phyloP scores from a whole-genome alignment of 805 yeast genomes.

The Lipomyces sp. region DNA sequence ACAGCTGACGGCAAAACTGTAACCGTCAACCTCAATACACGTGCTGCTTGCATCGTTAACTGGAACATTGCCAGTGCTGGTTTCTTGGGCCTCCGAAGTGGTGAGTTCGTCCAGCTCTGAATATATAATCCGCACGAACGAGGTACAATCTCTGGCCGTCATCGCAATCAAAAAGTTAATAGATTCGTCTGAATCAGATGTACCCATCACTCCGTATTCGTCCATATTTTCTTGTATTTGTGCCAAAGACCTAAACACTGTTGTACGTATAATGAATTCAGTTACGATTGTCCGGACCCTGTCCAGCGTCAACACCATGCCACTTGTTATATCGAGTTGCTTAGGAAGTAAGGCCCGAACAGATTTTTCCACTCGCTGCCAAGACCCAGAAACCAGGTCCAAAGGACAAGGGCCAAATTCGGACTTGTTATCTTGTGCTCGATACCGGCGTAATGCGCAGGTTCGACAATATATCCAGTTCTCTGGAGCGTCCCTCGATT shows the following conservation, averaged over 20 bases:
- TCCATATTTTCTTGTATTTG: conserved; percentile 30
- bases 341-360: conserved; percentile 42
- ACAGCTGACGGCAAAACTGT: conserved; percentile 46
- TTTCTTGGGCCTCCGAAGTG: neutral
- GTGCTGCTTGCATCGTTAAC: neutral
- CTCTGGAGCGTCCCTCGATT: conserved; percentile 50
- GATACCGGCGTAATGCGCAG: conserved; percentile 54
- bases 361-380: conserved; percentile 44
- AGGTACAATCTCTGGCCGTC: conserved; percentile 63
- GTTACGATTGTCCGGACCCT: conserved; percentile 27
- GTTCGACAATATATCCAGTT: conserved; percentile 56
- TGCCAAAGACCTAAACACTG: conserved; percentile 41
- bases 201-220: conserved; percentile 29
- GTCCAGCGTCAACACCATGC: conserved; percentile 25
- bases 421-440: conserved; percentile 38
- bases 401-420: conserved; percentile 55
- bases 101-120: neutral
- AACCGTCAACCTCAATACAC: conserved; percentile 26
- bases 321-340: conserved; percentile 1
- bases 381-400: conserved; percentile 48
- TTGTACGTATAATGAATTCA: conserved; percentile 31
- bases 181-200: conserved; percentile 37
- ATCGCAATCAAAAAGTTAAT: conserved; percentile 52
- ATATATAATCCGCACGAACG: conserved; percentile 50
- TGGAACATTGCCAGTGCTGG: neutral